Evolutionary conservation across 2,329 filamentous ascomycete species (phyloP).

Genomic region (Trichoderma simmonsii): DNA sequence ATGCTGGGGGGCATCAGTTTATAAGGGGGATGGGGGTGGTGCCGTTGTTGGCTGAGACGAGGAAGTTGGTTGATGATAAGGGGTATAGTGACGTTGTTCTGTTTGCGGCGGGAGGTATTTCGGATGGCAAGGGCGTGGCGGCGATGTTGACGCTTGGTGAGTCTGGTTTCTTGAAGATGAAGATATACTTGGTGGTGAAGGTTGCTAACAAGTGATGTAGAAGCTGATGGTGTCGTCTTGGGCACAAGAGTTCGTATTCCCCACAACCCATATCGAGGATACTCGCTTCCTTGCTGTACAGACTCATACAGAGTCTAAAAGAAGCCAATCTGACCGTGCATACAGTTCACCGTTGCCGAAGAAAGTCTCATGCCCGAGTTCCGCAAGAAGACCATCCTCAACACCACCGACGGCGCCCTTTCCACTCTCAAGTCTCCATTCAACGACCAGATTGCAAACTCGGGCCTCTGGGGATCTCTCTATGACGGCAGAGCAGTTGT

Average conservation of each 20-base stretch:
- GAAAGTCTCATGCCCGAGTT: conserved; percentile 43
- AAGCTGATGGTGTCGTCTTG: conserved; percentile 44
- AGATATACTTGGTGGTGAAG: not conserved
- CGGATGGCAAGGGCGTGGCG: conserved; percentile 52
- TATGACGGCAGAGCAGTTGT: conserved; percentile 46
- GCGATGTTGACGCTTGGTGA: conserved; percentile 54
- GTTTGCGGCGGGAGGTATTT: conserved; percentile 59
- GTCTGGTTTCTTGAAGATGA: conserved; percentile 15
- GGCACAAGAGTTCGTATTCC: conserved; percentile 38
- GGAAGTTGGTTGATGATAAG: conserved; percentile 42
- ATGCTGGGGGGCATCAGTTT: conserved; percentile 64
- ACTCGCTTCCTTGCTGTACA: too few relatives aligned
- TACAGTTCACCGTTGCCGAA: conserved; percentile 41
- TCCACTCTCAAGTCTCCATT: conserved; percentile 47
- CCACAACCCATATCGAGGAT: not conserved
- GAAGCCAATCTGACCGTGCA: not conserved
- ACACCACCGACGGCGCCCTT: conserved; percentile 42
- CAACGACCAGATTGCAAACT: conserved; percentile 39
- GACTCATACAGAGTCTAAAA: not conserved
- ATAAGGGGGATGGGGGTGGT: conserved; percentile 52
- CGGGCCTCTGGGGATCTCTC: conserved; percentile 40
- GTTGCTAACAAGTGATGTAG: conserved; percentile 27
- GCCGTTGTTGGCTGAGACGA: conserved; percentile 56
- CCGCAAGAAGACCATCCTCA: conserved; percentile 40
- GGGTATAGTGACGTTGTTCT: conserved; percentile 39